These are phyloP conservation scores for Spathaspora boniae DNA, from an alignment of 805 yeast species.

Conservation along the genomic window DNA sequence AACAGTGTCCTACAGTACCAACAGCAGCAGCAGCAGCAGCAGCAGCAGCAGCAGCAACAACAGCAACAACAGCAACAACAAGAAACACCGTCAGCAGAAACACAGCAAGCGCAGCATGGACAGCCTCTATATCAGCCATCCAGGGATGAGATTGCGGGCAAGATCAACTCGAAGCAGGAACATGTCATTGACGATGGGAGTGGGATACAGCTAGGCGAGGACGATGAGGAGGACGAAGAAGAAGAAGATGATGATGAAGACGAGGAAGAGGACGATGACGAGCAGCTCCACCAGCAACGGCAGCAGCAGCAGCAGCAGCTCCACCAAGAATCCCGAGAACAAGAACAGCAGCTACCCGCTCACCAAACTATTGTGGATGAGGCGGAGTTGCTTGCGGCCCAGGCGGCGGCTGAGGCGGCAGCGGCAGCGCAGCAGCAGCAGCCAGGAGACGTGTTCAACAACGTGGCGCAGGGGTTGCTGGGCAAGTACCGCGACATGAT, in stretches of 20 bases:
- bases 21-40: conserved; percentile 6
- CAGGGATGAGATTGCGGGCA: too few species aligned
- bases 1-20: conserved; percentile 8
- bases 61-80: conserved; percentile 3
- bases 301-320: conserved; percentile 5
- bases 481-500: conserved; percentile 82
- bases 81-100: conserved; percentile 1
- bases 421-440: conserved; percentile 42
- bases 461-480: conserved; percentile 88
- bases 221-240: conserved; percentile 1
- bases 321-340: conserved; percentile 3
- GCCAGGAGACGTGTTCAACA: conserved; percentile 68
- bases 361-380: conserved; percentile 30
- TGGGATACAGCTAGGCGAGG: neutral
- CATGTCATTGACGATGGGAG: too few species aligned
- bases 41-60: conserved; percentile 3
- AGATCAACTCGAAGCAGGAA: too few species aligned
- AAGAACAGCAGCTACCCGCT: conserved; percentile 1
- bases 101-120: too few species aligned
- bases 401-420: conserved; percentile 47
- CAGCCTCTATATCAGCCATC: too few species aligned
- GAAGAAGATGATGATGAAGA: conserved; percentile 6
- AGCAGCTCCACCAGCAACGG: conserved; percentile 3
- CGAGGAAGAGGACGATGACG: neutral
- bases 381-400: conserved; percentile 42